Percentiles rank a stretch among this genome's conserved stretches.
These are phyloP conservation scores for Prunus padus DNA, from an alignment of 306 rosid genomes.

Conservation along the genomic window DNA sequence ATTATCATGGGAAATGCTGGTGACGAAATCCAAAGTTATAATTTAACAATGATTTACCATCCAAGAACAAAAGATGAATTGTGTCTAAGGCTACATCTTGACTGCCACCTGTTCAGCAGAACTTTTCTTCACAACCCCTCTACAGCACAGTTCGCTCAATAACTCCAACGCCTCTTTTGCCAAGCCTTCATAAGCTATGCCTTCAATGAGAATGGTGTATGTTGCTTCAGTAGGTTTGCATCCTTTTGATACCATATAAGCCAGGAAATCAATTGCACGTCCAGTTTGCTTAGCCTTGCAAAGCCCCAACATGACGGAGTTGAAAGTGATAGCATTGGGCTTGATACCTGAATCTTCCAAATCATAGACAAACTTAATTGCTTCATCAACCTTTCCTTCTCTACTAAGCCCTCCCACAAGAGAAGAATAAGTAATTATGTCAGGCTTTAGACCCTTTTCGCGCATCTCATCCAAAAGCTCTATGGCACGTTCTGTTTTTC, in stretches of 20 bases:
- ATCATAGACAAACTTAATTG: slow-evolving; percentile 52
- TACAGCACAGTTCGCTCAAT: slow-evolving; percentile 58
- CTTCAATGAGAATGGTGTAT: slow-evolving; percentile 85
- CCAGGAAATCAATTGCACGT: slow-evolving; percentile 82
- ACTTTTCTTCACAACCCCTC: slow-evolving; percentile 79
- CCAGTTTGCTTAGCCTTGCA: slow-evolving; percentile 70
- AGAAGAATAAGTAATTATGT: slow-evolving; percentile 75
- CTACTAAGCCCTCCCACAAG: slow-evolving; percentile 78
- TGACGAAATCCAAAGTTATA: slow-evolving; percentile 23
- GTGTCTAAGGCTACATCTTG: slow-evolving; percentile 37
- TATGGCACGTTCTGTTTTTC: slow-evolving; percentile 63
- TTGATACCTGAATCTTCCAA: slow-evolving; percentile 57
- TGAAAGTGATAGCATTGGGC: slow-evolving; percentile 62
- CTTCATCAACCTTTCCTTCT: slow-evolving; percentile 77
- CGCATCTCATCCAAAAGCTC: slow-evolving; percentile 78
- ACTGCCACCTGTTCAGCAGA: slow-evolving; percentile 67
- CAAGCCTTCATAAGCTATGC: slow-evolving; percentile 85
- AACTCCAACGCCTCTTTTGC: slow-evolving; percentile 81
- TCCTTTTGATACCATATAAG: slow-evolving; percentile 64
- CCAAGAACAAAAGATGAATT: slow-evolving; percentile 9
- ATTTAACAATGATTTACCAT: neutral
- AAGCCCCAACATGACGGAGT: slow-evolving; percentile 83
- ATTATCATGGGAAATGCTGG: neutral
- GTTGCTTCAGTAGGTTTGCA: slow-evolving; percentile 89
- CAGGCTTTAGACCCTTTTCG: slow-evolving; percentile 74